A percentile compares a stretch with the other conserved stretches of the same genome.
Evolutionary conservation across 2,329 filamentous ascomycete genomes (phyloP).

Genomic region (Emmonsia crescens): DNA sequence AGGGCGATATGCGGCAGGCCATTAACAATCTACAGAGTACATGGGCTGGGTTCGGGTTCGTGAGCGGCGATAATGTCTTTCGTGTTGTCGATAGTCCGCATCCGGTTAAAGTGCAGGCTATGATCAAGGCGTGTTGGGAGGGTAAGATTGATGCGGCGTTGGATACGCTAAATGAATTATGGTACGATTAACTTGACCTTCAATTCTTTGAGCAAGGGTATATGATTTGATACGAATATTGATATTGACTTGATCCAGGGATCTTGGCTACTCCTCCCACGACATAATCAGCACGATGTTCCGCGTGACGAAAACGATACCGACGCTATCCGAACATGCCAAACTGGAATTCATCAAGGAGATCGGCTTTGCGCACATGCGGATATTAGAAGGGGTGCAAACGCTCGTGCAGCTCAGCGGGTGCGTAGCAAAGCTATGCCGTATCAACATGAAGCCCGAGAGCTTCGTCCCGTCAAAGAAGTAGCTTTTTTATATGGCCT

Average conservation of each 20-base stretch:
- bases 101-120: slow-evolving; percentile 95
- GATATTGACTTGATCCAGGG: slow-evolving; percentile 37
- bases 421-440: slow-evolving; percentile 81
- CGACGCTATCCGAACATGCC: slow-evolving; percentile 80
- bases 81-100: slow-evolving; percentile 94
- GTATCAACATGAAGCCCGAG: slow-evolving; percentile 91
- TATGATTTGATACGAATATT: background rate
- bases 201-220: background rate
- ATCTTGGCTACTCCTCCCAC: slow-evolving; percentile 92
- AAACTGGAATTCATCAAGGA: slow-evolving; percentile 98
- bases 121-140: slow-evolving; percentile 96
- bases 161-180: slow-evolving; percentile 78
- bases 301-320: slow-evolving; percentile 91
- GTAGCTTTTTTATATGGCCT: too few species aligned
- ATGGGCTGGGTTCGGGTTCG: slow-evolving; percentile 83
- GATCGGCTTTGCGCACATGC: slow-evolving; percentile 99
- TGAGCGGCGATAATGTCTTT: slow-evolving; percentile 97
- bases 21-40: slow-evolving; percentile 98
- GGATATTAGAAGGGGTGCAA: slow-evolving; percentile 94
- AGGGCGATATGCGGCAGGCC: slow-evolving; percentile 97
- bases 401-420: slow-evolving; percentile 88
- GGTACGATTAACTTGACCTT: slow-evolving; percentile 39
- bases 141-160: slow-evolving; percentile 80
- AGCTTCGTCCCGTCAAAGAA: slow-evolving; percentile 49
- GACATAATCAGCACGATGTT: slow-evolving; percentile 99